Conservation (phyloP, 2,329 filamentous ascomycete genomes). For the Orbilia ellipsospora region DNA sequence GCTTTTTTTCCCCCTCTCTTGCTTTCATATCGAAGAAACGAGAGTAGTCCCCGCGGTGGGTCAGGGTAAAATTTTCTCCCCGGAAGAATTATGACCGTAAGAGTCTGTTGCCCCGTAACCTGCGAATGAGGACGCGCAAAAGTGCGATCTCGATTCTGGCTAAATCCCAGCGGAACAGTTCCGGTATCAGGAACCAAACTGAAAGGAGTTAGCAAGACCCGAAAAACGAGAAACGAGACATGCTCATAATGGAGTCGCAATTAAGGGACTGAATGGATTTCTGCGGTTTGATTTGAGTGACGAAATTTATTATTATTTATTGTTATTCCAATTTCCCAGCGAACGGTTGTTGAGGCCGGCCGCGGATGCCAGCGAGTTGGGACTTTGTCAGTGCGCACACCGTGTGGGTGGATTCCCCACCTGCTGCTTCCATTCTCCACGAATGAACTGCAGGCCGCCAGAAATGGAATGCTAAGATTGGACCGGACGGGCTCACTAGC, state of each 20-base stretch:
- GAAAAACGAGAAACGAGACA: constrained; percentile 38
- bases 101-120: constrained; percentile 9
- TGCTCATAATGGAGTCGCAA: constrained; percentile 32
- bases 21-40: constrained; percentile 26
- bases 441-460: constrained; percentile 28
- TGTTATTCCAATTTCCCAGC: constrained; percentile 36
- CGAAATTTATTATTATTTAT: background rate
- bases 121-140: background rate
- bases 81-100: constrained; percentile 50
- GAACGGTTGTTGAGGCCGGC: constrained; percentile 34
- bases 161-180: constrained; percentile 55
- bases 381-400: constrained; percentile 42
- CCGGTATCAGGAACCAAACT: constrained; percentile 36
- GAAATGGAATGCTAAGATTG: constrained; percentile 43
- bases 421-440: constrained; percentile 25
- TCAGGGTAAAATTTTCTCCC: constrained; percentile 5
- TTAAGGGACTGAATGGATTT: constrained; percentile 3
- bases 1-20: background rate
- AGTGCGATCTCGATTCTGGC: constrained; percentile 45
- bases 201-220: constrained; percentile 38
- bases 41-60: constrained; percentile 14
- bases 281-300: constrained; percentile 5
- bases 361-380: constrained; percentile 35
- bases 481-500: constrained; percentile 50
- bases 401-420: constrained; percentile 28